Evolutionary conservation across 2,329 filamentous ascomycete species (phyloP).

Genomic region (Aureobasidium pullulans): DNA sequence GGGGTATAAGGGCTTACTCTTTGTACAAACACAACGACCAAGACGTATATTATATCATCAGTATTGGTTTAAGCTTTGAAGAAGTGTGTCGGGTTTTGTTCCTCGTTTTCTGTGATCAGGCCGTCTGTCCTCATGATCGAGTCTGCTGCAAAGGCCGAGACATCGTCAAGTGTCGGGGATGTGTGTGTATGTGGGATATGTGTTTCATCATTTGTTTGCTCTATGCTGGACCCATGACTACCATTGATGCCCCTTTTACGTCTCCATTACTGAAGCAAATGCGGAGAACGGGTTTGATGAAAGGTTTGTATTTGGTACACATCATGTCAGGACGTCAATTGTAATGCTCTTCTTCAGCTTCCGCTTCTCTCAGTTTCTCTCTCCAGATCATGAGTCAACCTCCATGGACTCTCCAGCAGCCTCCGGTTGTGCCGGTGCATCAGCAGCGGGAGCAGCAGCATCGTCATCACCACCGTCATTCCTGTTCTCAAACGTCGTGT

Average conservation of each 20-base stretch:
- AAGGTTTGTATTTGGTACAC: constrained; percentile 7
- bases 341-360: neutral
- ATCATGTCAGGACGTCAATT: constrained; percentile 10
- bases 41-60: neutral
- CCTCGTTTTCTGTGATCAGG: too few relatives aligned
- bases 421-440: constrained; percentile 15
- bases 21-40: neutral
- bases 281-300: neutral
- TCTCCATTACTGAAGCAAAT: neutral
- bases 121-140: too few relatives aligned
- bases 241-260: neutral
- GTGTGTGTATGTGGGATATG: too few relatives aligned
- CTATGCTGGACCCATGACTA: neutral
- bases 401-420: constrained; percentile 47
- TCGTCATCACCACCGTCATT: constrained; percentile 22
- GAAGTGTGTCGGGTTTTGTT: too few relatives aligned
- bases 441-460: constrained; percentile 22
- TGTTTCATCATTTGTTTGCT: too few relatives aligned
- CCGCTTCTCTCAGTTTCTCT: neutral
- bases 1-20: too few relatives aligned
- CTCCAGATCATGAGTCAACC: constrained; percentile 35
- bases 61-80: too few relatives aligned
- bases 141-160: too few relatives aligned
- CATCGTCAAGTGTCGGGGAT: too few relatives aligned
- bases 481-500: constrained; percentile 52